Percentiles rank a stretch among this genome's conserved stretches.
Conservation (phyloP, 75 land plant genomes). For the Pseudotsuga menziesii region DNA sequence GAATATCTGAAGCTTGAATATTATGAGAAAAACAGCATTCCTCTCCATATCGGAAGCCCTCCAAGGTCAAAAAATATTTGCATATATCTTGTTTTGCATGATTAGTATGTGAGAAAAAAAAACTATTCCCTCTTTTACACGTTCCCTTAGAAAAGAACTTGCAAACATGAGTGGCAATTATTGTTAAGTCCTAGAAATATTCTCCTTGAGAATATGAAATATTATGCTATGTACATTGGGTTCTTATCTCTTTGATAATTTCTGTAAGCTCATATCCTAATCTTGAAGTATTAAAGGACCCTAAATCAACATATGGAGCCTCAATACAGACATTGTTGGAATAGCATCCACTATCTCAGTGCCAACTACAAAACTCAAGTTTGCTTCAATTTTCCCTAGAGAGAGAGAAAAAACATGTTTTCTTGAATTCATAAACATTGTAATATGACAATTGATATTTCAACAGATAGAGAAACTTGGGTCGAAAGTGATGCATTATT, state of each 20-base stretch:
- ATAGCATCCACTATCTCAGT: conserved; percentile 24
- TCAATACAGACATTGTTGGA: conserved; percentile 29
- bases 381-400: conserved; percentile 7
- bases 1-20: conserved; percentile 4
- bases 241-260: conserved; percentile 42
- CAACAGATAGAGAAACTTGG: conserved; percentile 29
- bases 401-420: conserved; percentile 36
- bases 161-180: conserved; percentile 21
- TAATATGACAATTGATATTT: conserved; percentile 46
- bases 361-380: conserved; percentile 17
- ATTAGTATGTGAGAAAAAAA: conserved; percentile 50
- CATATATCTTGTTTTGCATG: conserved; percentile 40
- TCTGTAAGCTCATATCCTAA: conserved; percentile 30
- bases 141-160: conserved; percentile 39
- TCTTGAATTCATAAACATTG: no score
- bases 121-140: conserved; percentile 50
- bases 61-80: conserved; percentile 47
- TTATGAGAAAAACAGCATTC: conserved; percentile 51
- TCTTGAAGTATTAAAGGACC: conserved; percentile 19
- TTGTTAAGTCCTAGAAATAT: not conserved
- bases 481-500: conserved; percentile 55
- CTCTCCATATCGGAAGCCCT: conserved; percentile 72
- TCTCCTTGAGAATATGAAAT: not conserved
- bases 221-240: conserved; percentile 19
- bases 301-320: conserved; percentile 37